phyloP scores from a whole-genome alignment of 768 basidiomycete species.

The Kwoniella dejecticola region DNA sequence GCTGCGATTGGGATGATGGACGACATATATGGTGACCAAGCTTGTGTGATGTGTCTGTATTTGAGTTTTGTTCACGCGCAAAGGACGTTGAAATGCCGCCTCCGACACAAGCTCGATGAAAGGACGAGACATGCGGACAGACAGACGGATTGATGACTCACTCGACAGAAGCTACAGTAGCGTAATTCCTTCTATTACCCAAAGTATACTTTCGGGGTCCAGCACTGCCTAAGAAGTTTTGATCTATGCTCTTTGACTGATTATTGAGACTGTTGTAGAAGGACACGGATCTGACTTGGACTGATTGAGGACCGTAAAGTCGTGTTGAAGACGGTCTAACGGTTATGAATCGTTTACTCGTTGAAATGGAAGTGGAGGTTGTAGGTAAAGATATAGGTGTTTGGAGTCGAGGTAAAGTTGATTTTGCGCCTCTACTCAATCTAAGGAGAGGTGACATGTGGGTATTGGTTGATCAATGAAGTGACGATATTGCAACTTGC shows the following conservation, averaged over 20 bases:
- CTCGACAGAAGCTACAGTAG: slow-evolving; percentile 20
- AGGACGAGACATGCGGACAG: neutral
- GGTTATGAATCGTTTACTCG: slow-evolving; percentile 1
- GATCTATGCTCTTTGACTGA: no score
- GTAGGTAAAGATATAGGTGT: neutral
- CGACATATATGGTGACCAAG: no score
- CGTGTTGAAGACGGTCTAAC: neutral
- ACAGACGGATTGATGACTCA: slow-evolving; percentile 6
- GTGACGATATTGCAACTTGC: neutral
- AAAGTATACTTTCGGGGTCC: neutral
- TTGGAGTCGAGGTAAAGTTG: neutral
- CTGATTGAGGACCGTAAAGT: neutral
- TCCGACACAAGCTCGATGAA: neutral
- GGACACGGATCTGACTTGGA: neutral
- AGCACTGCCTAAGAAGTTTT: neutral
- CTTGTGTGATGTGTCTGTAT: no score
- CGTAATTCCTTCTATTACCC: slow-evolving; percentile 14
- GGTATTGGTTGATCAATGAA: slow-evolving; percentile 1
- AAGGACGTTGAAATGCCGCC: neutral
- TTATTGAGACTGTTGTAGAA: neutral
- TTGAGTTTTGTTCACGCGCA: no score
- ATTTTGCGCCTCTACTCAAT: slow-evolving; percentile 4
- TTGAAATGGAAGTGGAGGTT: neutral
- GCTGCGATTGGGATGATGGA: no score
- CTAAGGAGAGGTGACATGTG: slow-evolving; percentile 8